Evolutionary conservation across 2,329 filamentous ascomycete genomes (phyloP), one percentile per base, ranked within the genome.

Genomic region (Exophiala spinifera): DNA sequence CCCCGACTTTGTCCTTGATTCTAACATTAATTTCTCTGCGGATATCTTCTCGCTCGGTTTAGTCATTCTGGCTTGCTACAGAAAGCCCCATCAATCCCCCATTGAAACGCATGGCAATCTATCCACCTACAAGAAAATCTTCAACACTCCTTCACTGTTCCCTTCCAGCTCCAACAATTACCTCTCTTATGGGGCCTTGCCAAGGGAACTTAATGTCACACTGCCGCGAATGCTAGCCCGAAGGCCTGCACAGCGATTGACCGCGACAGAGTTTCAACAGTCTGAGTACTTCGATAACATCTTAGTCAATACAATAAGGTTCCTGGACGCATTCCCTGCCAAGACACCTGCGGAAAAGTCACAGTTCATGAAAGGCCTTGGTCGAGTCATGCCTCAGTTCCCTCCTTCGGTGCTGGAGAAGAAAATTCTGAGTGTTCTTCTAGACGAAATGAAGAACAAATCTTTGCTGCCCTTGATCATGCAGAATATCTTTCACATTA

Each of bases 201-300:
- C 94, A 0, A 87, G 82, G 58, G 89, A 95, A 53, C 79, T 99
- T 13, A 76, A 83, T 8, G 82, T 87, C 59, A 87, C 97, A 0
- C 75, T 99, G 3, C 91, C 94, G 2, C 81, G 87, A 21, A 80
- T 99, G 42, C 91, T 99, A 53, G 94, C 92, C 0, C 81, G 94
- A 59, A 79, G 91, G 51, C 90, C 94, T 2, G 90, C 91, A 2
- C 89, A 95, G 68, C 83, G 94, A 42, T 82, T 97, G 75, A 91
- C 85, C 21, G 91, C 92, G 3, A 84, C 83, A 50, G 92, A 96
- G 64, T 97, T 99, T 63, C 94, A 99, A 67, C 84, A 96, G 70
- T 95, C 91, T 66, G 86, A 89, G 62, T 99, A 95, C 69, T 99
- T 99, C 68, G 91, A 99, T 72, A 99, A 97, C 66, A 89, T 97